These are phyloP conservation scores for Mortierella claussenii DNA, from an alignment of 192 early-diverging fungal genomes.

Conservation along the genomic window DNA sequence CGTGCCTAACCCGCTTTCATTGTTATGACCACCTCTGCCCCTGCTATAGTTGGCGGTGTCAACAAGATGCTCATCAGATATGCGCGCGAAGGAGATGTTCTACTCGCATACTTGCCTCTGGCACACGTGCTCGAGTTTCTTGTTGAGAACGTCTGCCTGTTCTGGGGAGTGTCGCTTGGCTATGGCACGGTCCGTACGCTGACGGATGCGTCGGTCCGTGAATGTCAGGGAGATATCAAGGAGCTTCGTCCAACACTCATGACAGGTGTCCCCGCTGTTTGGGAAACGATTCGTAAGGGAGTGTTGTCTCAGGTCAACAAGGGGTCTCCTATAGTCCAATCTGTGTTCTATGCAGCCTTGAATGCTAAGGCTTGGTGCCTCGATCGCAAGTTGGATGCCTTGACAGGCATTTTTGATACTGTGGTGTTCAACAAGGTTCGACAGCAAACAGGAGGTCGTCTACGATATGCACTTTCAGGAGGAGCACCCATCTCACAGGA, in stretches of 20 bases:
- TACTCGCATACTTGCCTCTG: slow-evolving; percentile 84
- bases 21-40: not conserved
- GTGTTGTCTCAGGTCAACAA: slow-evolving; percentile 70
- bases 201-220: slow-evolving; percentile 69
- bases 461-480: slow-evolving; percentile 81
- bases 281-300: slow-evolving; percentile 89
- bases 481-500: slow-evolving; percentile 87
- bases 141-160: slow-evolving; percentile 75
- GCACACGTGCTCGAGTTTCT: slow-evolving; percentile 90
- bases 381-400: slow-evolving; percentile 56
- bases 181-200: slow-evolving; percentile 75
- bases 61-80: slow-evolving; percentile 51
- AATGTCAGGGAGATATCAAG: slow-evolving; percentile 75
- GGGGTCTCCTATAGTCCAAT: slow-evolving; percentile 59
- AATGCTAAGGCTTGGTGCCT: slow-evolving; percentile 73
- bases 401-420: slow-evolving; percentile 72
- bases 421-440: slow-evolving; percentile 84
- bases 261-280: slow-evolving; percentile 85
- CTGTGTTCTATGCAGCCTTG: slow-evolving; percentile 77
- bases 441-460: slow-evolving; percentile 82
- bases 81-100: slow-evolving; percentile 60
- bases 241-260: slow-evolving; percentile 77
- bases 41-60: slow-evolving; percentile 61
- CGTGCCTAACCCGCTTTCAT: not conserved
- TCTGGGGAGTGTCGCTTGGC: slow-evolving; percentile 69